Conservation (phyloP, 2,329 filamentous ascomycete genomes). For the Clarireedia homoeocarpa region DNA sequence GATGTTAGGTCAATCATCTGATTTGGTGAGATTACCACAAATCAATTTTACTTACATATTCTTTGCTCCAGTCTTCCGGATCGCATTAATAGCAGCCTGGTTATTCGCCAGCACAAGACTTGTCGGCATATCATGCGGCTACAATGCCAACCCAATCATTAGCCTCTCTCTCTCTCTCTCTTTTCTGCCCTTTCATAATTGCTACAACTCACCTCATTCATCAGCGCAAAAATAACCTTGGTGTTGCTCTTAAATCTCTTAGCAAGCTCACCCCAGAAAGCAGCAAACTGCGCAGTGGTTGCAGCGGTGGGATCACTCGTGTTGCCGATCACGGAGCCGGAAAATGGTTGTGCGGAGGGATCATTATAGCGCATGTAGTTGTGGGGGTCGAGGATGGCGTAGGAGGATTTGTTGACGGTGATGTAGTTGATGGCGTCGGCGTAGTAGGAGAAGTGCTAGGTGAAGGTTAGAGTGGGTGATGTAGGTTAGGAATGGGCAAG, state of each 20-base stretch:
- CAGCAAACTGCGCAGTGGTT: slow-evolving; percentile 39
- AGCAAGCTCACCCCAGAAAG: slow-evolving; percentile 43
- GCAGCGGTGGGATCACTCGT: slow-evolving; percentile 36
- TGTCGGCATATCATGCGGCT: slow-evolving; percentile 42
- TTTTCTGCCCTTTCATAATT: background rate
- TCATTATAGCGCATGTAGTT: slow-evolving; percentile 49
- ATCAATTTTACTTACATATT: slow-evolving; percentile 30
- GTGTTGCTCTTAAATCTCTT: slow-evolving; percentile 37
- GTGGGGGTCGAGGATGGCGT: slow-evolving; percentile 43
- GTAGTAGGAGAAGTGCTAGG: slow-evolving; percentile 36
- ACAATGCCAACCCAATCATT: background rate
- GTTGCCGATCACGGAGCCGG: slow-evolving; percentile 43
- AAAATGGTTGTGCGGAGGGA: slow-evolving; percentile 39
- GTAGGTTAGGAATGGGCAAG: too few species aligned
- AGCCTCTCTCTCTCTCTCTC: background rate
- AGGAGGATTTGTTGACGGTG: slow-evolving; percentile 37
- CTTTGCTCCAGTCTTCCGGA: slow-evolving; percentile 35
- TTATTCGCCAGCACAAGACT: slow-evolving; percentile 38
- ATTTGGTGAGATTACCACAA: background rate
- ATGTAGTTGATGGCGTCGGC: slow-evolving; percentile 43
- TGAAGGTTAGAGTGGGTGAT: background rate
- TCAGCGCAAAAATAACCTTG: slow-evolving; percentile 43
- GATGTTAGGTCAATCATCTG: background rate
- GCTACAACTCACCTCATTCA: slow-evolving; percentile 29
- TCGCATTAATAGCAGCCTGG: slow-evolving; percentile 39